phyloP scores from a whole-genome alignment of 1,284 basidiomycete species.

The Amylostereum areolatum region DNA sequence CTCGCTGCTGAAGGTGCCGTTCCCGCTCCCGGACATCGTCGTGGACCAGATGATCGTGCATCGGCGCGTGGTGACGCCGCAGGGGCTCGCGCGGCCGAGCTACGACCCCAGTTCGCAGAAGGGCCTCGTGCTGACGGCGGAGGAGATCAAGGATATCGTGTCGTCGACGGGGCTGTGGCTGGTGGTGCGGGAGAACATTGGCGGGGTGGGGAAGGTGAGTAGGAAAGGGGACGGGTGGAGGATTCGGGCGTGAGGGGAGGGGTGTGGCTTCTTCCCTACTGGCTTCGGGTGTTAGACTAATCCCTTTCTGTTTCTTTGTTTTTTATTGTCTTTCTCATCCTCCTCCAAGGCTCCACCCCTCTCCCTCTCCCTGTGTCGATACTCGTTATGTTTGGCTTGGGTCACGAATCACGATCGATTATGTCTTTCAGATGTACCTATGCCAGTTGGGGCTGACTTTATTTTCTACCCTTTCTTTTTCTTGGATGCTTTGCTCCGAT shows the following conservation, averaged over 20 bases:
- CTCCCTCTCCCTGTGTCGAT: too few relatives aligned
- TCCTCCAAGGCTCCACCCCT: too few relatives aligned
- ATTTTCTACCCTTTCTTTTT: too few relatives aligned
- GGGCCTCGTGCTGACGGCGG: conserved; percentile 69
- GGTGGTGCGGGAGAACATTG: conserved; percentile 87
- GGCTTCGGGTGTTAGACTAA: too few relatives aligned
- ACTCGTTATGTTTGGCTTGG: too few relatives aligned
- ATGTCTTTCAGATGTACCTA: too few relatives aligned
- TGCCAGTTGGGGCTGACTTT: too few relatives aligned
- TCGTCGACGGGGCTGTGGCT: conserved; percentile 89
- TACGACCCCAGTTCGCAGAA: conserved; percentile 14
- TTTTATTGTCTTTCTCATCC: too few relatives aligned
- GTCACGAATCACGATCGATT: too few relatives aligned
- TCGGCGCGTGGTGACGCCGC: conserved; percentile 40
- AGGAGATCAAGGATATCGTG: conserved; percentile 93
- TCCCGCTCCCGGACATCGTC: conserved; percentile 74
- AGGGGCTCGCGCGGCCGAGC: conserved; percentile 35
- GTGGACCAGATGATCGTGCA: conserved; percentile 51
- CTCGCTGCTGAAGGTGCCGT: conserved; percentile 85
- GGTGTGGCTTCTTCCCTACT: too few relatives aligned
- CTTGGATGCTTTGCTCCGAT: too few relatives aligned
- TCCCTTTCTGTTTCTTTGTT: too few relatives aligned
- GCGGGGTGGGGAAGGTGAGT: conserved; percentile 78
- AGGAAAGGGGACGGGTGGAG: conserved; percentile 76
- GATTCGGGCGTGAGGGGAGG: conserved; percentile 52